Conservation (phyloP, 192 early-diverging fungal genomes). For the Lunasporangiospora selenospora region DNA sequence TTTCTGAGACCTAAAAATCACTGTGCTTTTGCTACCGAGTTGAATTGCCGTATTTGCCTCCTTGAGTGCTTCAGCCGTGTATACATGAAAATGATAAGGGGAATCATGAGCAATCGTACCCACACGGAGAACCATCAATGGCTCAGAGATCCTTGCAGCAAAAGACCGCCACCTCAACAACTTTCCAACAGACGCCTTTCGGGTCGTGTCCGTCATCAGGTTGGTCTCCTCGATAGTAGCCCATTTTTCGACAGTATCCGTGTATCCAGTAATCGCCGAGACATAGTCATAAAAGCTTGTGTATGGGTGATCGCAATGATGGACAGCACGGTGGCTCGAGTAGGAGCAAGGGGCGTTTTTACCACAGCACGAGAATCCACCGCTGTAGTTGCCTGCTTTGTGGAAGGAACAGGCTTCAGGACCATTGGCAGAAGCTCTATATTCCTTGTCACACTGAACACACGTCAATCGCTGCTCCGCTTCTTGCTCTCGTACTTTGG, state of each 20-base stretch:
- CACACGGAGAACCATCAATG: slow-evolving; percentile 48
- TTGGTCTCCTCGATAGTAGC: slow-evolving; percentile 25
- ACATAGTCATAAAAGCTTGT: slow-evolving; percentile 37
- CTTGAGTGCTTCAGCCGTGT: slow-evolving; percentile 25
- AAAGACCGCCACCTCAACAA: slow-evolving; percentile 45
- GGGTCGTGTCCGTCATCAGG: slow-evolving; percentile 17
- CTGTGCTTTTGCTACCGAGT: slow-evolving; percentile 3
- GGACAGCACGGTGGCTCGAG: slow-evolving; percentile 24
- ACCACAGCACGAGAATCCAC: slow-evolving; percentile 44
- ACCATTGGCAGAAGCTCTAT: slow-evolving; percentile 41
- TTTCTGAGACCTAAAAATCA: slow-evolving; percentile 24
- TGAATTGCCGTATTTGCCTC: slow-evolving; percentile 10
- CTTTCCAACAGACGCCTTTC: slow-evolving; percentile 42
- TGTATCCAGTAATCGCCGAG: slow-evolving; percentile 30
- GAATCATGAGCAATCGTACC: slow-evolving; percentile 37
- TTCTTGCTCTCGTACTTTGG: slow-evolving; percentile 29
- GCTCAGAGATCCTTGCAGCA: slow-evolving; percentile 28
- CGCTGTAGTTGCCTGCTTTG: slow-evolving; percentile 11
- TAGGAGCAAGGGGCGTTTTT: slow-evolving; percentile 25
- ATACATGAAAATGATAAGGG: slow-evolving; percentile 45
- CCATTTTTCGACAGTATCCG: slow-evolving; percentile 46
- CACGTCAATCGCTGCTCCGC: slow-evolving; percentile 43
- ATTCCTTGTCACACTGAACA: slow-evolving; percentile 47
- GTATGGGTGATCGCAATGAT: slow-evolving; percentile 52
- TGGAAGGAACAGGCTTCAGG: slow-evolving; percentile 47